These are phyloP conservation scores for Emydomyces testavorans DNA, from an alignment of 2,329 filamentous ascomycete species.

Conservation along the genomic window DNA sequence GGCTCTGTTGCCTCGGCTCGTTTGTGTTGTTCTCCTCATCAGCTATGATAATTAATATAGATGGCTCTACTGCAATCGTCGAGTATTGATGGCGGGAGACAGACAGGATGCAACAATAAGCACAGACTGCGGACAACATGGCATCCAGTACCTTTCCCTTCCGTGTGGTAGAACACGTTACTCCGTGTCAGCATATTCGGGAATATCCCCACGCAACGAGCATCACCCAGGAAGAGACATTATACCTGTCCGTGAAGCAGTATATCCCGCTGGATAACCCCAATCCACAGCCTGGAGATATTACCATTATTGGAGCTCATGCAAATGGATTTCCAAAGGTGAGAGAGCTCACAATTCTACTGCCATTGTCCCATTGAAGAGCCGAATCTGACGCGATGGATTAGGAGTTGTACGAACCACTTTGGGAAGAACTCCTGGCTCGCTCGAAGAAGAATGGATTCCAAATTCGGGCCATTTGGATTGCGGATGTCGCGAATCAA, in stretches of 20 bases:
- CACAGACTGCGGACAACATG: background rate
- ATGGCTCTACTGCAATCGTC: too few relatives aligned
- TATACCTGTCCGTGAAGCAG: slow-evolving; percentile 71
- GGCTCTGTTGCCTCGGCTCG: too few relatives aligned
- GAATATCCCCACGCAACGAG: slow-evolving; percentile 67
- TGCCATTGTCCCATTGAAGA: background rate
- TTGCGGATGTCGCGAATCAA: slow-evolving; percentile 78
- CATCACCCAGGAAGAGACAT: slow-evolving; percentile 59
- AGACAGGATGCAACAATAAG: background rate
- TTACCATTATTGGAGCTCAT: slow-evolving; percentile 78
- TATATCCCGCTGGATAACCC: slow-evolving; percentile 67
- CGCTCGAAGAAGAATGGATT: slow-evolving; percentile 49
- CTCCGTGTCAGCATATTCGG: slow-evolving; percentile 66
- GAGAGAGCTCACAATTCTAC: slow-evolving; percentile 12
- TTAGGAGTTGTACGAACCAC: slow-evolving; percentile 79
- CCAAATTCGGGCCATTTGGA: slow-evolving; percentile 72
- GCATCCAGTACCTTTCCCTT: slow-evolving; percentile 22
- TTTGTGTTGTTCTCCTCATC: too few relatives aligned
- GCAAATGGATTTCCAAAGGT: slow-evolving; percentile 91
- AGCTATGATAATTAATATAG: too few relatives aligned
- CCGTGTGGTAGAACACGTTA: slow-evolving; percentile 58
- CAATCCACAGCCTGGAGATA: slow-evolving; percentile 56
- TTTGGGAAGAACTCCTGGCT: slow-evolving; percentile 71
- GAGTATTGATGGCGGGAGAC: background rate
- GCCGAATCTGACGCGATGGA: slow-evolving; percentile 2